These are phyloP conservation scores for Cytospora leucostoma DNA, from an alignment of 2,329 filamentous ascomycete genomes.

Conservation along the genomic window DNA sequence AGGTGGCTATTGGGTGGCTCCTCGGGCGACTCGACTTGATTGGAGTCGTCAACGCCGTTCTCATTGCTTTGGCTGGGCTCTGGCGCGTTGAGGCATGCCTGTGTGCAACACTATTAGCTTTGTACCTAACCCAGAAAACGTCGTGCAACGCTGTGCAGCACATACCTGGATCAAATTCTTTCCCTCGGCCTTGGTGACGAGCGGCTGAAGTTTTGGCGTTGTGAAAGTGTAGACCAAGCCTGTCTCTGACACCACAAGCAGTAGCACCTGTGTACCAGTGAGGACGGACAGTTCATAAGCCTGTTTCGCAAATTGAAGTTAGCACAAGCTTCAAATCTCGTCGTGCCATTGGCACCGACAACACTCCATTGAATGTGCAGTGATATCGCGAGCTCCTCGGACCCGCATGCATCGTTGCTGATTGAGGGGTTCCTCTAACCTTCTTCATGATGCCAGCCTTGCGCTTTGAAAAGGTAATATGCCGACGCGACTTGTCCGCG, in stretches of 20 bases:
- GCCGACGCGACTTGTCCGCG: constrained; percentile 97
- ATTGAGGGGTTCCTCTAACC: constrained; percentile 51
- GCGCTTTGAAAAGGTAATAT: constrained; percentile 99
- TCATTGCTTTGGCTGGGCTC: constrained; percentile 82
- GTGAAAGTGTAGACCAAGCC: constrained; percentile 98
- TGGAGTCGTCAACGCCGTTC: constrained; percentile 74
- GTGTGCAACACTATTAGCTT: constrained; percentile 37
- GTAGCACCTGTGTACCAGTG: constrained; percentile 94
- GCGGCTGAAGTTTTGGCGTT: constrained; percentile 94
- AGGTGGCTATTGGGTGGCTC: constrained; percentile 78
- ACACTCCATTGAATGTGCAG: not conserved
- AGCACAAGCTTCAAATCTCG: constrained; percentile 8
- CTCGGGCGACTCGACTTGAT: constrained; percentile 86
- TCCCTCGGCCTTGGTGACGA: constrained; percentile 97
- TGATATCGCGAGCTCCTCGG: not conserved
- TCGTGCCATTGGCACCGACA: not conserved
- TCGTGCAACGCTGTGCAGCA: constrained; percentile 25
- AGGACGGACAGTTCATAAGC: constrained; percentile 97
- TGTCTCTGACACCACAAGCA: constrained; percentile 95
- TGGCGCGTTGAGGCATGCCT: constrained; percentile 96
- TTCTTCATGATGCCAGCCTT: constrained; percentile 99
- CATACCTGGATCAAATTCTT: constrained; percentile 98
- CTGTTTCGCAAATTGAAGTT: constrained; percentile 40
- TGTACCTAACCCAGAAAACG: constrained; percentile 6
- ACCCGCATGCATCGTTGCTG: not conserved